Conservation (phyloP, 2,329 filamentous ascomycete species). For the Xylaria arbuscula region DNA sequence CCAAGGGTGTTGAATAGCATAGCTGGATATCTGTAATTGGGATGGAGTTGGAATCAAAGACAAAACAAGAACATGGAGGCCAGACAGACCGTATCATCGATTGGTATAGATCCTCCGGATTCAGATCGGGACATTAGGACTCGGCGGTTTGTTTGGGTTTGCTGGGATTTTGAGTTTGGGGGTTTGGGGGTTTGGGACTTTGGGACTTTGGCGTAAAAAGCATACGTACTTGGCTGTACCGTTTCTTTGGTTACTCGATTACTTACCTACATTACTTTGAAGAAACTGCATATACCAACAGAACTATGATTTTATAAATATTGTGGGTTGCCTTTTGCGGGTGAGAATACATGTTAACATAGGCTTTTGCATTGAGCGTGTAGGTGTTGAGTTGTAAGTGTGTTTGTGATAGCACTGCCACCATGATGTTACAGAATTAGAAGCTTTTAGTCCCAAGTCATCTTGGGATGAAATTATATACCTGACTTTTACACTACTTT, state of each 20-base stretch:
- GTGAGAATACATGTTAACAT: too few relatives aligned
- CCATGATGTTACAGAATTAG: too few relatives aligned
- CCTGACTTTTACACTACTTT: too few relatives aligned
- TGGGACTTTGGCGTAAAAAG: not conserved
- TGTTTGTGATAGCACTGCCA: too few relatives aligned
- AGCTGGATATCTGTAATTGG: not conserved
- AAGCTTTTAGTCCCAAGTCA: too few relatives aligned
- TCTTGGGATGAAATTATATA: too few relatives aligned
- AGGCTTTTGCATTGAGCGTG: too few relatives aligned
- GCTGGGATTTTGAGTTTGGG: not conserved
- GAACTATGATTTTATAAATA: too few relatives aligned
- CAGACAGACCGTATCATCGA: not conserved
- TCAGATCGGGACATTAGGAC: not conserved
- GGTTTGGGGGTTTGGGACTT: not conserved
- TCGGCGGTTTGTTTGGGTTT: too few relatives aligned
- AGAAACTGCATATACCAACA: too few relatives aligned
- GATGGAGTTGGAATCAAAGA: slow-evolving; percentile 13
- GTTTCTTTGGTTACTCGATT: slow-evolving; percentile 16
- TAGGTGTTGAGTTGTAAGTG: too few relatives aligned
- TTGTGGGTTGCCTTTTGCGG: too few relatives aligned
- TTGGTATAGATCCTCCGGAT: not conserved
- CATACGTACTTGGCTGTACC: slow-evolving; percentile 18
- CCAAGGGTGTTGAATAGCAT: not conserved
- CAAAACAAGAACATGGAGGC: not conserved
- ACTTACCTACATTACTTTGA: slow-evolving; percentile 2